Percentiles rank a stretch among this genome's conserved stretches.
phyloP scores from a whole-genome alignment of 352 stramenopile species.

The Ophiocytium majus region DNA sequence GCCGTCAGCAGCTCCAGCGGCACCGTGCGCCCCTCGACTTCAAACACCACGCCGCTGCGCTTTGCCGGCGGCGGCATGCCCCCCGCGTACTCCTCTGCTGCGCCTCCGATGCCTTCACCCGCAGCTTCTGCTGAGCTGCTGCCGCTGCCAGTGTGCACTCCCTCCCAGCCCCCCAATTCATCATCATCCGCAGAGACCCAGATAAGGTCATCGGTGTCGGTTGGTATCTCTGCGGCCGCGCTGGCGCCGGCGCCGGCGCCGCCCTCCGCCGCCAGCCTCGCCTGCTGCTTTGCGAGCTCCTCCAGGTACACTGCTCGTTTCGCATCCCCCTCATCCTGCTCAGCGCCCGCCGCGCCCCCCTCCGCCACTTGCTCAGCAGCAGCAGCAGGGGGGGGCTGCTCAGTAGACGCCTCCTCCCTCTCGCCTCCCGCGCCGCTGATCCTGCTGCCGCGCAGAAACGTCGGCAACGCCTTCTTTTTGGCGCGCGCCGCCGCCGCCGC shows the following conservation, averaged over 20 bases:
- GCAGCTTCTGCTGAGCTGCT: no score
- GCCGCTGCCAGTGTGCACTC: background rate
- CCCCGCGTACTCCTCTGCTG: no score
- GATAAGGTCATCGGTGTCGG: background rate
- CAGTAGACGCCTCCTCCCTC: conserved; percentile 11
- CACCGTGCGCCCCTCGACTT: background rate
- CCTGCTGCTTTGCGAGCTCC: conserved; percentile 11
- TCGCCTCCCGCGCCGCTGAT: conserved; percentile 24
- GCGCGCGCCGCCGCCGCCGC: conserved; percentile 29
- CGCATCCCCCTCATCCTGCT: background rate
- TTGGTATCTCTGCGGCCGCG: background rate
- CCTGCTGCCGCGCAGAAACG: conserved; percentile 33
- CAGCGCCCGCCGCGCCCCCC: background rate
- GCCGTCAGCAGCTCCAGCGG: background rate
- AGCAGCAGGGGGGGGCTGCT: no score
- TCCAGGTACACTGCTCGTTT: background rate
- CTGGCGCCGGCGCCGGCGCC: no score
- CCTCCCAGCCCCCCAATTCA: background rate
- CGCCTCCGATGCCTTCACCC: no score
- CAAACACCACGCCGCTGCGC: background rate
- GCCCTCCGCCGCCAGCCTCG: background rate
- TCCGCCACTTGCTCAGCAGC: no score
- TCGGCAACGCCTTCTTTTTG: conserved; percentile 38
- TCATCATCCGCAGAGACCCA: background rate
- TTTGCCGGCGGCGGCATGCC: background rate